A percentile compares a stretch with the other conserved stretches of the same genome.
Evolutionary conservation across 148 eudicot species (phyloP).

Genomic region (Rheum nobile): DNA sequence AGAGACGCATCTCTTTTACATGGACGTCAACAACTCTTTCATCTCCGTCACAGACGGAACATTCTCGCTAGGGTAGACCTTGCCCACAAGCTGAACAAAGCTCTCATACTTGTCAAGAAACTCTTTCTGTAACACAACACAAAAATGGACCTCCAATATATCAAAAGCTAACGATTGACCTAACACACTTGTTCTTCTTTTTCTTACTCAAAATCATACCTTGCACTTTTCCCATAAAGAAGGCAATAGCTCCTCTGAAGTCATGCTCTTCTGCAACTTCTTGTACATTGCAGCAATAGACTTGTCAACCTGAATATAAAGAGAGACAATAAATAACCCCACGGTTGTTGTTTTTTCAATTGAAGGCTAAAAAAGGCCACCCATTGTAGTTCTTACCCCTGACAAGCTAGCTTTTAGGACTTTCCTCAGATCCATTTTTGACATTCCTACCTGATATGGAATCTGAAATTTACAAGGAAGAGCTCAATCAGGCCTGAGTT

Average conservation of each 20-base stretch:
- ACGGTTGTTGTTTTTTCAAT: too few species aligned
- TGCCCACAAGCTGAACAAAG: constrained; percentile 78
- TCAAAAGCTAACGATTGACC: too few species aligned
- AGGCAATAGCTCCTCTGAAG: constrained; percentile 84
- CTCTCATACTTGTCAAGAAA: constrained; percentile 89
- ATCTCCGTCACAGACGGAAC: constrained; percentile 69
- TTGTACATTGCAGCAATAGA: constrained; percentile 72
- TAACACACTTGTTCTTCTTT: neutral
- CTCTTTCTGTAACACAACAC: constrained; percentile 55
- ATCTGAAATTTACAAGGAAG: constrained; percentile 36
- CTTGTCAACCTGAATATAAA: constrained; percentile 60
- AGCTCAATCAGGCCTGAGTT: neutral
- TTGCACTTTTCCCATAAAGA: constrained; percentile 98
- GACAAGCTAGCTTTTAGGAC: constrained; percentile 82
- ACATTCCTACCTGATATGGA: constrained; percentile 77
- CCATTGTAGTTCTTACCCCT: constrained; percentile 47
- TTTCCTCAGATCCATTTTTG: constrained; percentile 84
- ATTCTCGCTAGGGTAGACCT: constrained; percentile 65
- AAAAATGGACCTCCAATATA: neutral
- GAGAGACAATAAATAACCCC: too few species aligned
- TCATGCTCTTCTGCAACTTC: constrained; percentile 72
- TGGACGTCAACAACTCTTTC: constrained; percentile 68
- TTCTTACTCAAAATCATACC: constrained; percentile 24
- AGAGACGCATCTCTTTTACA: constrained; percentile 25
- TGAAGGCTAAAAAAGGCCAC: too few species aligned